Percentiles rank a stretch among this genome's conserved stretches.
These are phyloP conservation scores for Suhomyces xylopsoci DNA, from an alignment of 805 yeast genomes.

Conservation along the genomic window DNA sequence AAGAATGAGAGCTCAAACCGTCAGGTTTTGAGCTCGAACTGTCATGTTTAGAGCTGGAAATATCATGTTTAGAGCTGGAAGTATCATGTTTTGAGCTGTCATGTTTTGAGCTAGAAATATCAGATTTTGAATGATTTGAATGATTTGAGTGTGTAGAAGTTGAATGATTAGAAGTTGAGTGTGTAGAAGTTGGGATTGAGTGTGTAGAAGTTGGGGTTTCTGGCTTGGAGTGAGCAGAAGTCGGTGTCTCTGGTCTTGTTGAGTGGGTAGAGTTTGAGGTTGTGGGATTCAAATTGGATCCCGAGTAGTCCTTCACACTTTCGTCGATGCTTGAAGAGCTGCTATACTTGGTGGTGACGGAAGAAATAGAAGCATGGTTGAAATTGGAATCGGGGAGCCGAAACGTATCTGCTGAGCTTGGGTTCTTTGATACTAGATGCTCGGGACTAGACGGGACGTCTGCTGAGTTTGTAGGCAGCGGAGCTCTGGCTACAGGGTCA, in stretches of 20 bases:
- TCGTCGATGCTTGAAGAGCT: not conserved
- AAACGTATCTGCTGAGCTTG: not conserved
- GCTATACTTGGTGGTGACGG: slow-evolving; percentile 1
- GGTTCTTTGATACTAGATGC: not conserved
- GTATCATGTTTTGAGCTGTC: no score
- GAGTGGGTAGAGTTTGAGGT: not conserved
- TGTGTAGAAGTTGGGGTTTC: not conserved
- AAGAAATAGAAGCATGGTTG: slow-evolving; percentile 1
- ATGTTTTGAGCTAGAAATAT: not conserved
- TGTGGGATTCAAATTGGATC: not conserved
- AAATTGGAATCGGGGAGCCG: not conserved
- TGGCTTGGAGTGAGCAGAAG: not conserved
- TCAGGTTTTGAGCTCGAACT: no score
- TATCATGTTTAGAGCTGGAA: not conserved
- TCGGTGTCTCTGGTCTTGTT: not conserved
- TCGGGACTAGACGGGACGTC: slow-evolving; percentile 5
- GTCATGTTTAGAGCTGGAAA: no score
- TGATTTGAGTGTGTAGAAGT: no score
- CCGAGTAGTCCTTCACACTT: not conserved
- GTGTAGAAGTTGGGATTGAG: not conserved
- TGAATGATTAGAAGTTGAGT: no score
- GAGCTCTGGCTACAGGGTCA: slow-evolving; percentile 10
- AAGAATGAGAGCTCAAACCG: no score
- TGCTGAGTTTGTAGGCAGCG: slow-evolving; percentile 19
- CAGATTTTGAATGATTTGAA: no score